phyloP scores from a whole-genome alignment of 768 basidiomycete species.

The Mycena capillaripes region DNA sequence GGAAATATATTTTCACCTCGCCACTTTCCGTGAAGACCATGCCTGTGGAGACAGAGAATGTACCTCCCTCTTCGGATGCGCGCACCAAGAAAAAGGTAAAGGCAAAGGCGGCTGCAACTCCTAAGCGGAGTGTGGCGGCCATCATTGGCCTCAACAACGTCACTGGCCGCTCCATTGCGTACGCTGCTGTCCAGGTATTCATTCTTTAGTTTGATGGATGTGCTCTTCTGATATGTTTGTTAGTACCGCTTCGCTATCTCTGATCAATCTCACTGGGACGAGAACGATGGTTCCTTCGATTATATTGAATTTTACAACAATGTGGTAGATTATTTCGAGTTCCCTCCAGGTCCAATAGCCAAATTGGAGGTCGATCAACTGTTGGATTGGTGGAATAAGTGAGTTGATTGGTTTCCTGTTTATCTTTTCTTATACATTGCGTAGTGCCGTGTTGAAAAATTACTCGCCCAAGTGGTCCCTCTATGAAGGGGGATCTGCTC shows the following conservation, averaged over 20 bases:
- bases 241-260: constrained; percentile 36
- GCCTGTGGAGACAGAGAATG: background rate
- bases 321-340: constrained; percentile 33
- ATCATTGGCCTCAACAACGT: constrained; percentile 30
- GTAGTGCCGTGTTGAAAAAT: no score
- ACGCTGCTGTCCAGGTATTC: constrained; percentile 40
- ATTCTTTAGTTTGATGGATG: no score
- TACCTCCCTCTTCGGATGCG: no score
- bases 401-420: no score
- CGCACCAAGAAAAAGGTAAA: no score
- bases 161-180: constrained; percentile 29
- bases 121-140: constrained; percentile 15
- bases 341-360: constrained; percentile 23
- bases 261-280: constrained; percentile 18
- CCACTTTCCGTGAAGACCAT: background rate
- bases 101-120: no score
- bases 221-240: no score
- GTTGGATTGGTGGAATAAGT: constrained; percentile 10
- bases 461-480: background rate
- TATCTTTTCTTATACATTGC: no score
- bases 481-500: background rate
- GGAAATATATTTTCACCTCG: background rate
- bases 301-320: constrained; percentile 36
- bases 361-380: background rate
- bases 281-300: constrained; percentile 31